Percentiles rank a stretch among this genome's conserved stretches.
phyloP scores from a whole-genome alignment of 2,329 filamentous ascomycete species.

The Scedosporium aurantiacum region DNA sequence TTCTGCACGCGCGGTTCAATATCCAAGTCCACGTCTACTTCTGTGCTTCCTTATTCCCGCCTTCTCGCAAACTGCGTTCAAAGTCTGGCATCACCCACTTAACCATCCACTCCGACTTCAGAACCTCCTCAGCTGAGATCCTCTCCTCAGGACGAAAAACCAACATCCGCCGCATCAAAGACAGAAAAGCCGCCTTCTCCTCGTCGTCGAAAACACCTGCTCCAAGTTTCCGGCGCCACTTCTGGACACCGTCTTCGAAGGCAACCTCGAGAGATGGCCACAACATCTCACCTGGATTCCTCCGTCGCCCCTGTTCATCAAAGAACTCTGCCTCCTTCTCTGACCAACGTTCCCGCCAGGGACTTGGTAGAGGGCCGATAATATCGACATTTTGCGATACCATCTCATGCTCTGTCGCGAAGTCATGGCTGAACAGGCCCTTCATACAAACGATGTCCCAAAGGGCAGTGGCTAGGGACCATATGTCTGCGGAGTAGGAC shows the following conservation, averaged over 20 bases:
- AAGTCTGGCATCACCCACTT: conserved; percentile 16
- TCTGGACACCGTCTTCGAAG: conserved; percentile 17
- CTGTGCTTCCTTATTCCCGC: not conserved
- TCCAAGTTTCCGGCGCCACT: conserved; percentile 11
- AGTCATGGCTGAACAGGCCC: conserved; percentile 13
- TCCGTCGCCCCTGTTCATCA: not conserved
- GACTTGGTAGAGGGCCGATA: conserved; percentile 9
- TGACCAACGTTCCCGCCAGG: conserved; percentile 8
- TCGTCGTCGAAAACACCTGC: conserved; percentile 10
- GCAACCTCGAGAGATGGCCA: conserved; percentile 14
- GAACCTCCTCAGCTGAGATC: conserved; percentile 16
- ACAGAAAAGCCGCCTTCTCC: conserved; percentile 14
- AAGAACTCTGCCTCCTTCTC: conserved; percentile 3
- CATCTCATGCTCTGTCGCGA: conserved; percentile 12
- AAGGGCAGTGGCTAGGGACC: conserved; percentile 13
- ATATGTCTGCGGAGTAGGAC: conserved; percentile 12
- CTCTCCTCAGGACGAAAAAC: conserved; percentile 17
- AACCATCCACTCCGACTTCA: conserved; percentile 22
- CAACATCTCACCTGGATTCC: conserved; percentile 2
- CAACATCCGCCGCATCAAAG: conserved; percentile 20
- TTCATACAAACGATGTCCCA: conserved; percentile 16
- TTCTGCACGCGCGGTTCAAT: no score
- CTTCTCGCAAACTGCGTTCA: not conserved
- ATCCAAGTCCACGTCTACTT: no score
- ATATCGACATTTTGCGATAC: conserved; percentile 14